Base-by-base conservation (phyloP, 1,284 basidiomycete genomes). In the Cryptococcus floricola region DNA sequence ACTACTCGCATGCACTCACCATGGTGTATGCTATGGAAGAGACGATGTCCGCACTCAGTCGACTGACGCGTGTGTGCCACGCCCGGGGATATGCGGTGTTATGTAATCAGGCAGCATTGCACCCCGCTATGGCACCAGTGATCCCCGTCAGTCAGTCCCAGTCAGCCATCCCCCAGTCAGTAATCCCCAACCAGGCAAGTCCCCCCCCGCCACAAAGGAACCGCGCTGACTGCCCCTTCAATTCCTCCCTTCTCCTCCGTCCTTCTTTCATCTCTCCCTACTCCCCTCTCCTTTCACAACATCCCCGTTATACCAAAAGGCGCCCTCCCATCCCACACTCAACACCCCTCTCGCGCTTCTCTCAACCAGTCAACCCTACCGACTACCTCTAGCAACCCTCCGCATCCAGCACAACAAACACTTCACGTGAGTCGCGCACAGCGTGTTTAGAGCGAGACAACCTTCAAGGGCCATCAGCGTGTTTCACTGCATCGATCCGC, bases 11-110 rank as follows among this genome's bases (percentile, higher is more conserved):
- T n/a, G n/a, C n/a, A n/a, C n/a, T n/a, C n/a, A n/a, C n/a, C n/a
- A 69, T 66, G 54, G n/a, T 64, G 48, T 19, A 34, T 51, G 39
- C 18, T 19, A n/a, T n/a, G n/a, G n/a, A n/a, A n/a, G n/a, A n/a
- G n/a, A n/a, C n/a, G n/a, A n/a, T n/a, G n/a, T n/a, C n/a, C n/a
- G n/a, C n/a, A n/a, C n/a, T n/a, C n/a, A n/a, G n/a, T n/a, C n/a
- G n/a, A 48, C 42, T 38, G 54, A 58, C 59, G 56, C 55, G 55
- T 53, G 55, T 37, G 18, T 60, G 59, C 61, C 61, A 63, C 61
- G 57, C 42, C 44, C 58, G 58, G 61, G 16, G 41, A 34, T 58
- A 58, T 42, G 23, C 52, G 54, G 52, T 2, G 39, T 48, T 60
- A 54, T 45, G 8, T 23, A 4, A 28, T 49, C 45, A 41, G 13